These are phyloP conservation scores for Annulohypoxylon truncatum DNA, from an alignment of 2,329 filamentous ascomycete genomes.

Conservation along the genomic window DNA sequence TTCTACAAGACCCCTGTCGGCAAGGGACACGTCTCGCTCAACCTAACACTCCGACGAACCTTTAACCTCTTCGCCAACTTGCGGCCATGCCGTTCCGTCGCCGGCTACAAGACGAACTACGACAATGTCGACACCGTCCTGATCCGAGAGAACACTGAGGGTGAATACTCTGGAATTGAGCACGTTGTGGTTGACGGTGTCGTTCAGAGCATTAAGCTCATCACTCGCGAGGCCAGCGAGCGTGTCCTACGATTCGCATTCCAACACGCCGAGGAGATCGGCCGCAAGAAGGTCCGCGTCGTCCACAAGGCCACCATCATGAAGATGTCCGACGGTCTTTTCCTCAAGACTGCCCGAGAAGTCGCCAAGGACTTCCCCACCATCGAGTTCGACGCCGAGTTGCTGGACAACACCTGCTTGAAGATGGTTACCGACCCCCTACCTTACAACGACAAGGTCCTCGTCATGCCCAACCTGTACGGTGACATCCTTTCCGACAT, in stretches of 20 bases:
- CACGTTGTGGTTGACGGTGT: conserved; percentile 98
- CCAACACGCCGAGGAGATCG: conserved; percentile 94
- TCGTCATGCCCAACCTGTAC: conserved; percentile 98
- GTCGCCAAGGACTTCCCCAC: conserved; percentile 95
- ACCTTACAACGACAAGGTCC: conserved; percentile 99
- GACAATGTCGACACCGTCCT: conserved; percentile 96
- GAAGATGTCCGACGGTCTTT: conserved; percentile 99
- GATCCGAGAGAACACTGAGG: conserved; percentile 99
- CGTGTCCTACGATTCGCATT: conserved; percentile 97
- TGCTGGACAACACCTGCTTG: conserved; percentile 98
- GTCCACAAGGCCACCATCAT: conserved; percentile 99
- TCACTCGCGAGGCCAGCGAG: conserved; percentile 94
- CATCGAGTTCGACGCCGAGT: conserved; percentile 96
- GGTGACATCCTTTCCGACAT: conserved; percentile 99
- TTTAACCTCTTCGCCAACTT: conserved; percentile 99
- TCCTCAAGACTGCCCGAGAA: conserved; percentile 86
- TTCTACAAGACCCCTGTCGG: conserved; percentile 83
- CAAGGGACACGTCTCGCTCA: conserved; percentile 99
- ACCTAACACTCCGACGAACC: conserved; percentile 96
- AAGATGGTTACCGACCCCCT: conserved; percentile 97
- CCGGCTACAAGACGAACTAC: conserved; percentile 98
- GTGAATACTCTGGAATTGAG: conserved; percentile 99
- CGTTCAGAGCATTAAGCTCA: conserved; percentile 99
- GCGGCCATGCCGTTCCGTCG: conserved; percentile 95
- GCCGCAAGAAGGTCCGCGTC: conserved; percentile 95